Evolutionary conservation across 164 flowering plant species (phyloP), one percentile per base, ranked within the genome.

Genomic region (Piper betle): DNA sequence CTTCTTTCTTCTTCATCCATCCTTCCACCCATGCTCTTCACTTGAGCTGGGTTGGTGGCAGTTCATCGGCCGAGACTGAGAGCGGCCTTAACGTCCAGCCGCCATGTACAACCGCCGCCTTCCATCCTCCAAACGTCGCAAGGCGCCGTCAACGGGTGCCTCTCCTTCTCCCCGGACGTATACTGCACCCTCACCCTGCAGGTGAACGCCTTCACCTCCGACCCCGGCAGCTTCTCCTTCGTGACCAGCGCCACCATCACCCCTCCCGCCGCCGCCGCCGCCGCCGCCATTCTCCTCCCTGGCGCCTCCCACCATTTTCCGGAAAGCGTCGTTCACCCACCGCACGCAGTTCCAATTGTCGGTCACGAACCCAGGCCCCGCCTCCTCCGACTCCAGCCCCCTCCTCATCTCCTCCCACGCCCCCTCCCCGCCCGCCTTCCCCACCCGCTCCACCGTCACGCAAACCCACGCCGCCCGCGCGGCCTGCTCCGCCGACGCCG

Each of bases 51-150:
- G n/a, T 41, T 41, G 6, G 9, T 43, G 50, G 12, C 12, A 15
- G 50, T 15, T 58, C 60, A 80, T 67, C 84, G 75, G n/a, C 96
- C 93, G 57, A 91, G 64, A 54, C 84, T 62, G 39, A 91, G 88
- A 10, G 96, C 97, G 15, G 92, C 94, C 9, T 83, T 67, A 3
- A 84, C 82, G 68, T 91, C 96, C 58, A 88, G 66, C 73, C 95
- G 73, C 98, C 98, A 91, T 68, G 95, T 95, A 74, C 77, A 76
- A 4, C 91, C 87, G 5, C 90, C 87, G 7, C 96, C 90, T 6
- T 69, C 66, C 53, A 79, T 67, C 58, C 82, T 79, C 98, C 98
- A 88, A 57, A 81, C 96, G 55, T 91, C 96, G 67, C 88, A 84
- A 1, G 96, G 96, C 62, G 86, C 66, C 17, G 78, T 84, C 66